phyloP scores from a whole-genome alignment of 2,329 filamentous ascomycete species.

The Phialemoniopsis sp. region DNA sequence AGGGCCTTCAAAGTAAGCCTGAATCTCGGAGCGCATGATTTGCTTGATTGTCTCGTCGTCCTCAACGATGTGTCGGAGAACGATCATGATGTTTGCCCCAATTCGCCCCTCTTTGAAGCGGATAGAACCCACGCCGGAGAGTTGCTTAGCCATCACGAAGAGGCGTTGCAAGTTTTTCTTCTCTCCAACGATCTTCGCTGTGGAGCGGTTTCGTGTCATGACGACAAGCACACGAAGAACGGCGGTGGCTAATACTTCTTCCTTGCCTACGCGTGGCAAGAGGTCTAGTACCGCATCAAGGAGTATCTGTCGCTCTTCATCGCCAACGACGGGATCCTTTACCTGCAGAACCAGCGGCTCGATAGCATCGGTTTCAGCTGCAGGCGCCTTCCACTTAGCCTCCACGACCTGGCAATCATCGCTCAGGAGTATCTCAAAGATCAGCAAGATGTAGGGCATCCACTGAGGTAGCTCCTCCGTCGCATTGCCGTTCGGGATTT shows the following conservation, averaged over 20 bases:
- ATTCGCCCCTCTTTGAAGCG: constrained; percentile 58
- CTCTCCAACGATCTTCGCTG: constrained; percentile 75
- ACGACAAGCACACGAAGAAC: constrained; percentile 82
- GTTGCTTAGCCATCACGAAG: constrained; percentile 93
- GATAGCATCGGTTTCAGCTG: constrained; percentile 41
- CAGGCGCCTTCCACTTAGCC: constrained; percentile 64
- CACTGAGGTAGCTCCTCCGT: constrained; percentile 82
- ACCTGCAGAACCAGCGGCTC: constrained; percentile 53
- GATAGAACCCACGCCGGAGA: constrained; percentile 73
- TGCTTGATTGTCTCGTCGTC: constrained; percentile 88
- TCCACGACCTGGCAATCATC: constrained; percentile 80
- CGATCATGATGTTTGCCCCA: constrained; percentile 68
- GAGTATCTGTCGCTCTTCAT: constrained; percentile 64
- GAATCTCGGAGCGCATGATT: constrained; percentile 88
- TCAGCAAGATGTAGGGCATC: constrained; percentile 85
- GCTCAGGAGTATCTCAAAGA: constrained; percentile 85
- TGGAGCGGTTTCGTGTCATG: constrained; percentile 71
- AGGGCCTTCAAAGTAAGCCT: constrained; percentile 67
- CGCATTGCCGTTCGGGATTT: constrained; percentile 60
- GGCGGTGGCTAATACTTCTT: constrained; percentile 78
- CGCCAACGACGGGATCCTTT: constrained; percentile 58
- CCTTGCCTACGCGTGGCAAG: constrained; percentile 81
- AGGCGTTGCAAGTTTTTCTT: constrained; percentile 85
- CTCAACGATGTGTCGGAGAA: constrained; percentile 89
- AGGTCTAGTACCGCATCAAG: constrained; percentile 78